Evolutionary conservation across 306 rosid species (phyloP).

Genomic region (Prosopis cineraria): DNA sequence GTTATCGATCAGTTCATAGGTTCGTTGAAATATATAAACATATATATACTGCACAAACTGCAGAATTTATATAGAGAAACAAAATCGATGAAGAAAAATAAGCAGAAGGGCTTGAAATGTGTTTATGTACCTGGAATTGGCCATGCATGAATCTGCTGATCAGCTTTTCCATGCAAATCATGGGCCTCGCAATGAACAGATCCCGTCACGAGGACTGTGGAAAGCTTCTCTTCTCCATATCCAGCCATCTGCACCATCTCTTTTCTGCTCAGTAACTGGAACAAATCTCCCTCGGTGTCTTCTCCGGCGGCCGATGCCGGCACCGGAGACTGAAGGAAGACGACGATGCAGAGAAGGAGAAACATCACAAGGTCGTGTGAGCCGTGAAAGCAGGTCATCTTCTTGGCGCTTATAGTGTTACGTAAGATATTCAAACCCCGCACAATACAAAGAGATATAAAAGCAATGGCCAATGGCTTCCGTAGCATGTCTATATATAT

Average conservation of each 20-base stretch:
- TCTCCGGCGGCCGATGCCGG: not conserved
- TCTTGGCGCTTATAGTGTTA: slow-evolving; percentile 33
- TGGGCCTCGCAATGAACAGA: slow-evolving; percentile 65
- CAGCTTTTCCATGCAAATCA: slow-evolving; percentile 36
- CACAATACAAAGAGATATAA: not conserved
- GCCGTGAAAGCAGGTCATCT: slow-evolving; percentile 49
- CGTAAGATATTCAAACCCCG: slow-evolving; percentile 25
- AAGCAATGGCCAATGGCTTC: not conserved
- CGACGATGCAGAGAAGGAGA: slow-evolving; percentile 26
- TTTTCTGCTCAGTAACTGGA: slow-evolving; percentile 55
- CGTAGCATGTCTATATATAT: slow-evolving; percentile 1
- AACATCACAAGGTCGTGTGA: slow-evolving; percentile 30
- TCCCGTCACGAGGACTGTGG: slow-evolving; percentile 87
- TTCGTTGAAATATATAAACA: not conserved
- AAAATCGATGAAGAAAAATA: too few relatives aligned
- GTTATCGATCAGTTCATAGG: too few relatives aligned
- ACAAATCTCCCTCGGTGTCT: slow-evolving; percentile 25
- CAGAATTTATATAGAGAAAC: not conserved
- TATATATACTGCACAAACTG: not conserved
- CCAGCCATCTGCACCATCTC: slow-evolving; percentile 77
- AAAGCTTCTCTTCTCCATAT: slow-evolving; percentile 89
- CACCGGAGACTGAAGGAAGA: slow-evolving; percentile 27
- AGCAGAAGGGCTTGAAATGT: not conserved
- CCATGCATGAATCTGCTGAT: slow-evolving; percentile 66
- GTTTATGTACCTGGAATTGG: slow-evolving; percentile 65